Base-by-base conservation (phyloP, 306 rosid species). In the Prunus mongolica region DNA sequence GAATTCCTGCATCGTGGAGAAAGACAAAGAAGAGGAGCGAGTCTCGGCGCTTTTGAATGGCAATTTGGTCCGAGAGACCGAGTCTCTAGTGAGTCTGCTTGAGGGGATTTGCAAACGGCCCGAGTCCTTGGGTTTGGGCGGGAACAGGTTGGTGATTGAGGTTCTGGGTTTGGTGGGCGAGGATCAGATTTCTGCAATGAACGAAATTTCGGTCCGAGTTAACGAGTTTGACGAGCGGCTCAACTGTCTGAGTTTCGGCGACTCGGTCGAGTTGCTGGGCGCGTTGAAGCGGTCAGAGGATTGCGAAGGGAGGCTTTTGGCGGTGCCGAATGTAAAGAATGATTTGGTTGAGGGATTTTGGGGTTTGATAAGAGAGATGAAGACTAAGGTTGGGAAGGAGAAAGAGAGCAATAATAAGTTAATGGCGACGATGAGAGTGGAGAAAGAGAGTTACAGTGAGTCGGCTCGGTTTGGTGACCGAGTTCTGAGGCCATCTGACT, bases 261-360 rank as follows among this genome's bases (percentile, higher is more conserved):
- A 91, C 71, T 88, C 89, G 46, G 83, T 94, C 41, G 96, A 94
- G 78, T 63, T 90, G 83, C 86, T 80, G 3, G 85, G 88, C 62
- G 82, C 76, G 30, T 74, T 90, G 87, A 92, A 85, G 85, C 82
- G 96, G 16, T 57, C 87, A 55, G 96, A 87, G 67, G 84, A 87
- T 69, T 86, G 87, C 51, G 62, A 28, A 73, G 97, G 82, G 77
- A 85, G 64, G 69, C 32, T 78, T 70, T 2, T 61, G 38, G 8
- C 45, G 83, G 60, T 12, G 68, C 25, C 54, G 41, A 61, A 67
- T 50, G 55, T 27, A 12, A 79, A 81, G 22, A 60, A 63, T 45
- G 74, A 70, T 24, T 30, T 47, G 46, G 34, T 34, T 8, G 84
- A 72, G n/a, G 28, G 78, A 11, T 79, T 94, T 55, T 91, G 97